These are phyloP conservation scores for Glarea lozoyensis DNA, from an alignment of 495 filamentous ascomycete genomes.

Conservation along the genomic window DNA sequence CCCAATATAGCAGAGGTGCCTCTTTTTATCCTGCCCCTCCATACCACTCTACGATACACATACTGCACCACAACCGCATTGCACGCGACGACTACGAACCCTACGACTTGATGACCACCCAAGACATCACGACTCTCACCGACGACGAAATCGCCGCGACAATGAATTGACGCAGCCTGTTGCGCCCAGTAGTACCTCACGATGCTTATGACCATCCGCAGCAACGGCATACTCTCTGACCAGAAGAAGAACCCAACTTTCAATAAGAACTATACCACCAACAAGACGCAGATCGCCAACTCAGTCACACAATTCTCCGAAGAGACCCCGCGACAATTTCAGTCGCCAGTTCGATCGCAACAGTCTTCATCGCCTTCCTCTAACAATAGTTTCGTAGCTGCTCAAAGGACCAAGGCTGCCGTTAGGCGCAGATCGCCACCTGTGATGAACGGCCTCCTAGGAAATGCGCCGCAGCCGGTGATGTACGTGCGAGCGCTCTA, in stretches of 20 bases:
- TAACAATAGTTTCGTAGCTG: slow-evolving; percentile 2
- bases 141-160: slow-evolving; percentile 6
- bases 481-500: slow-evolving; percentile 95
- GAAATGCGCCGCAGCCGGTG: slow-evolving; percentile 61
- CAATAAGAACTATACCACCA: slow-evolving; percentile 13
- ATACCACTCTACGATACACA: slow-evolving; percentile 8
- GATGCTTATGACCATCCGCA: slow-evolving; percentile 22
- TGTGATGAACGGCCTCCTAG: slow-evolving; percentile 62
- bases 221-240: slow-evolving; percentile 21
- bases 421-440: slow-evolving; percentile 19
- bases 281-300: slow-evolving; percentile 7
- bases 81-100: not conserved
- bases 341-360: slow-evolving; percentile 7
- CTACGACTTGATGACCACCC: not conserved
- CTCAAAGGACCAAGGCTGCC: slow-evolving; percentile 9
- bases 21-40: slow-evolving; percentile 19
- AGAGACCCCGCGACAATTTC: slow-evolving; percentile 9
- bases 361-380: slow-evolving; percentile 6
- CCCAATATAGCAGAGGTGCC: slow-evolving; percentile 13
- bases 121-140: not conserved
- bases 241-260: slow-evolving; percentile 17
- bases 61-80: not conserved
- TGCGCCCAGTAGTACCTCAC: slow-evolving; percentile 10
- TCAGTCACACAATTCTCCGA: slow-evolving; percentile 15
- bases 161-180: slow-evolving; percentile 14